phyloP scores from a whole-genome alignment of 257 asterid genomes.

The Scutellaria barbata region DNA sequence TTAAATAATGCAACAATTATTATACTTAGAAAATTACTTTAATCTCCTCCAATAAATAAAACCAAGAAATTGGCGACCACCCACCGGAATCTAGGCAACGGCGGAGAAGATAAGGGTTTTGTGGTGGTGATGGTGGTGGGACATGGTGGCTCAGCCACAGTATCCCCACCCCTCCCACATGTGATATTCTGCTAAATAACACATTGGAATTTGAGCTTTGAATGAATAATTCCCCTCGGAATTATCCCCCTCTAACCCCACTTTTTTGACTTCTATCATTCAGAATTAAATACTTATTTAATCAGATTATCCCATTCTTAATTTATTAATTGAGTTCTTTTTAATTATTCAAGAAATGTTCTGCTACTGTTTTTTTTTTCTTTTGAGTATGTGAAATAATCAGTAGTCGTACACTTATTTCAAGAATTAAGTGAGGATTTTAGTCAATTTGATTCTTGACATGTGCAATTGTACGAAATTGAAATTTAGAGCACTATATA shows the following conservation, averaged over 20 bases:
- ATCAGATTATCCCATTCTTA: background rate
- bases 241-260: slow-evolving; percentile 41
- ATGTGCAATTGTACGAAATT: slow-evolving; percentile 41
- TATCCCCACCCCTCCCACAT: slow-evolving; percentile 31
- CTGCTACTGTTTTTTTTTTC: slow-evolving; percentile 4
- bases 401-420: slow-evolving; percentile 27
- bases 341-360: slow-evolving; percentile 31
- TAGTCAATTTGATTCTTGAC: slow-evolving; percentile 40
- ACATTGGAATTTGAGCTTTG: slow-evolving; percentile 64
- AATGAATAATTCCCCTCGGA: slow-evolving; percentile 57
- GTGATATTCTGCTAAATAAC: slow-evolving; percentile 56
- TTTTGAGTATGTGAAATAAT: slow-evolving; percentile 30
- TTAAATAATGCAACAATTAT: background rate
- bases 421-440: slow-evolving; percentile 32
- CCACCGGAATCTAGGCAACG: background rate
- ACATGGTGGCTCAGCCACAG: slow-evolving; percentile 18
- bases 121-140: slow-evolving; percentile 20
- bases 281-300: slow-evolving; percentile 28
- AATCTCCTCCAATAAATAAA: background rate
- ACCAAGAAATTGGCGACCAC: background rate
- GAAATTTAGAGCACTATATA: slow-evolving; percentile 24
- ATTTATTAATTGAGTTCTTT: background rate
- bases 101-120: slow-evolving; percentile 12
- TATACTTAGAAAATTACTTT: background rate
- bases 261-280: slow-evolving; percentile 61